Base-by-base conservation (phyloP, 2,329 filamentous ascomycete species). In the Cyclaneusma minus region DNA sequence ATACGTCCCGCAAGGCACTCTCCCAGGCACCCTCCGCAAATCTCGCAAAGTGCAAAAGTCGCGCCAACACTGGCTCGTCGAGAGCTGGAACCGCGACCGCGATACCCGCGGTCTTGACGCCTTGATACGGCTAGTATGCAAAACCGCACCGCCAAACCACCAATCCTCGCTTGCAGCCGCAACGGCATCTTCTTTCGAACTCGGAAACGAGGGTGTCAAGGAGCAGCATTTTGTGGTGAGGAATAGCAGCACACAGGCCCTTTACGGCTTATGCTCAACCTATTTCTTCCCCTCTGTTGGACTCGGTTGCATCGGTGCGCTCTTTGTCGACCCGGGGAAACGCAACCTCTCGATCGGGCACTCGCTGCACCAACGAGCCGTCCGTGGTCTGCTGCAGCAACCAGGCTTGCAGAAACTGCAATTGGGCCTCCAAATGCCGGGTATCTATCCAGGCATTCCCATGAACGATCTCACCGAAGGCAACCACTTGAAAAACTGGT, bases 61-160 rank as follows among this genome's bases (percentile, higher is more conserved):
- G n/a, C 71, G 81, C 33, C 84, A 93, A 43, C 82, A 91, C 41
- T 95, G 87, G 87, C 68, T 95, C 2, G 85, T 94, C 0, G 87
- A 94, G 44, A 72, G 68, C 23, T 95, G 84, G 55, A 79, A 85
- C 41, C 71, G 76, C 31, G 72, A 81, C 20, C 65, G 85, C 29
- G 87, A 95, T 44, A 60, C 64, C 2, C 56, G 65, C 24, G 79
- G 73, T 0, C 58, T 95, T 5, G 71, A 87, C 32, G 72, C 68
- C n/a, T 60, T 95, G 6, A 62, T 93, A 24, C 67, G 68, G 29
- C 62, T 69, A 3, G 61, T 87, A 3, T 69, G 77, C 23, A 73
- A 80, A 32, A 67, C 67, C 12, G 70, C 66, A 27, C 62, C 68
- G 1, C 72, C 74, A 1, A 70, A 68, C 17, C 62, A 82, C 22